Percentiles rank a stretch among this genome's conserved stretches.
phyloP scores from a whole-genome alignment of 2,329 filamentous ascomycete species.

The Xylariaceae sp. region DNA sequence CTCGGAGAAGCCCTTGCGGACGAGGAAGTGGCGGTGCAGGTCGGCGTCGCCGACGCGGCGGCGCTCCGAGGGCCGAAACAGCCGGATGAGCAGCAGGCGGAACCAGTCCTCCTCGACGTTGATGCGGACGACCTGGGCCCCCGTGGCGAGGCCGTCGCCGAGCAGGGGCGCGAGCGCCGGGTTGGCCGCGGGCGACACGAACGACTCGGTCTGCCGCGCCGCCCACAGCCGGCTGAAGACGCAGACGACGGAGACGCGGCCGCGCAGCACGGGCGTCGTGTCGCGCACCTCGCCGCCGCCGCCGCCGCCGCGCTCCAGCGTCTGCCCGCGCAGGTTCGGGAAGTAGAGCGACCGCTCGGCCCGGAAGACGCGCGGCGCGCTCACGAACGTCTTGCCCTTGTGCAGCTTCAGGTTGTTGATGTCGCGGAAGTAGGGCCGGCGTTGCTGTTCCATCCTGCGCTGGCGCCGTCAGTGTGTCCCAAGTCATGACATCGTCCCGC shows the following conservation, averaged over 20 bases:
- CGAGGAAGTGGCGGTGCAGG: slow-evolving; percentile 55
- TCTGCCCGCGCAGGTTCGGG: slow-evolving; percentile 80
- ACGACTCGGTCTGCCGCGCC: slow-evolving; percentile 68
- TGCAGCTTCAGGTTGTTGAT: slow-evolving; percentile 78
- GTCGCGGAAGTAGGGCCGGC: slow-evolving; percentile 94
- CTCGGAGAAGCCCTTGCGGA: slow-evolving; percentile 50
- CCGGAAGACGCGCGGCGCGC: slow-evolving; percentile 78
- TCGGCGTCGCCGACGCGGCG: slow-evolving; percentile 41
- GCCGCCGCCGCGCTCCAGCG: slow-evolving; percentile 53
- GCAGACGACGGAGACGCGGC: slow-evolving; percentile 69
- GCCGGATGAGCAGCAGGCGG: slow-evolving; percentile 49
- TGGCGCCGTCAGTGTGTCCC: no score
- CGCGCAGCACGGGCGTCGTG: slow-evolving; percentile 68
- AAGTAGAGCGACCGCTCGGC: slow-evolving; percentile 80
- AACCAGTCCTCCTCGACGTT: slow-evolving; percentile 80
- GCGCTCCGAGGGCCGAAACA: slow-evolving; percentile 49
- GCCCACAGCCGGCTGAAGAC: slow-evolving; percentile 84
- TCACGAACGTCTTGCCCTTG: slow-evolving; percentile 86
- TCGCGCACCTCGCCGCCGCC: slow-evolving; percentile 45
- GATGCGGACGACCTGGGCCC: slow-evolving; percentile 76
- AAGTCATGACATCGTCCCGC: not conserved
- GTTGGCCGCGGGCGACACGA: slow-evolving; percentile 59
- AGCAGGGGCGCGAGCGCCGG: slow-evolving; percentile 60
- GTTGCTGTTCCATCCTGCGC: no score
- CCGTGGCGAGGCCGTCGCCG: slow-evolving; percentile 37